Conservation (phyloP, 106 monocot genomes). For the Posidonia australis region DNA sequence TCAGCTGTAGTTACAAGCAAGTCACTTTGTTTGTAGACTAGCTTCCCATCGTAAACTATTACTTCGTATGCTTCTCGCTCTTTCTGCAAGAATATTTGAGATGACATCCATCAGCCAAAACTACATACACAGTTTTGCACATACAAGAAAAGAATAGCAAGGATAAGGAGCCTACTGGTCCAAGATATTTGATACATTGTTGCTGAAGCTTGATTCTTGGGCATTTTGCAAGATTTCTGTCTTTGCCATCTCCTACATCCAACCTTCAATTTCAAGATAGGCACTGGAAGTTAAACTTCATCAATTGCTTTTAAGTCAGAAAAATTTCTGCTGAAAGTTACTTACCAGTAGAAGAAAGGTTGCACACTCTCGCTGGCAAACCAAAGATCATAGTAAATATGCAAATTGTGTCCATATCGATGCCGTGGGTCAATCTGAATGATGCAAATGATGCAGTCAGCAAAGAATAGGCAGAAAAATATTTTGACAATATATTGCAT, state of each 20-base stretch:
- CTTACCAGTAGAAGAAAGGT: conserved; percentile 33
- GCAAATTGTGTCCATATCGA: conserved; percentile 26
- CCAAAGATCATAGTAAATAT: conserved; percentile 21
- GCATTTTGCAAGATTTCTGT: conserved; percentile 52
- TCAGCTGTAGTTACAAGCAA: conserved; percentile 34
- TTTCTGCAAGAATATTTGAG: conserved; percentile 22
- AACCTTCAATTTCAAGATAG: conserved; percentile 17
- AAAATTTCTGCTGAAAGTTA: not conserved
- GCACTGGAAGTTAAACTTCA: not conserved
- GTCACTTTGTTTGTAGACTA: conserved; percentile 50
- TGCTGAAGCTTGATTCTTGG: conserved; percentile 48
- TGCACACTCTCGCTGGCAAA: conserved; percentile 17
- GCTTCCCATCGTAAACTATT: conserved; percentile 47
- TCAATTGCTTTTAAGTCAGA: not conserved
- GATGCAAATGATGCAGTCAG: no score
- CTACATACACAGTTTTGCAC: not conserved
- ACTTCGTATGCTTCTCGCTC: conserved; percentile 77
- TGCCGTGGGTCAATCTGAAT: conserved; percentile 27
- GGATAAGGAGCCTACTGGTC: conserved; percentile 42
- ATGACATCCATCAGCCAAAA: not conserved
- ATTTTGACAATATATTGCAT: no score
- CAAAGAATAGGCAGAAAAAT: no score
- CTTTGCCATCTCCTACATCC: conserved; percentile 74
- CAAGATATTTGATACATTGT: conserved; percentile 75
- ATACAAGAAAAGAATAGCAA: not conserved